Percentiles rank a stretch among this genome's conserved stretches.
Conservation (phyloP, 2,329 filamentous ascomycete species). For the Cadophora malorum region DNA sequence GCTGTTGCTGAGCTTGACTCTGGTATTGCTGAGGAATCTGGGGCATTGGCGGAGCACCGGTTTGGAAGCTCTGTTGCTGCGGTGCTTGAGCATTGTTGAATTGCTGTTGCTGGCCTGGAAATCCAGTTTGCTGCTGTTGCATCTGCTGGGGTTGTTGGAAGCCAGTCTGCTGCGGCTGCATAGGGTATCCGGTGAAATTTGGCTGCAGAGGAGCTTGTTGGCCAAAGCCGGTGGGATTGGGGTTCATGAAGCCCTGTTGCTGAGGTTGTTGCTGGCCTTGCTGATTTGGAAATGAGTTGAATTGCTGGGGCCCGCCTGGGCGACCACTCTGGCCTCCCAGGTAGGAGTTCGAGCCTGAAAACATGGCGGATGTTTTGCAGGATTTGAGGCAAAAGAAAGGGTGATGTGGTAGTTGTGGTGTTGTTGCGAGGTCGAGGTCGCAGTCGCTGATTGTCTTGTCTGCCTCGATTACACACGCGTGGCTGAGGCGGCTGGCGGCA, state of each 20-base stretch:
- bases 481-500: slow-evolving; percentile 21
- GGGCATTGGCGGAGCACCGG: slow-evolving; percentile 44
- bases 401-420: slow-evolving; percentile 10
- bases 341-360: slow-evolving; percentile 86
- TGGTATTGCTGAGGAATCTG: slow-evolving; percentile 45
- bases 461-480: slow-evolving; percentile 21
- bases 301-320: slow-evolving; percentile 70
- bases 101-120: slow-evolving; percentile 53
- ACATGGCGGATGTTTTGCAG: slow-evolving; percentile 66
- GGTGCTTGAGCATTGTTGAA: slow-evolving; percentile 52
- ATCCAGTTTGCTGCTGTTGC: slow-evolving; percentile 65
- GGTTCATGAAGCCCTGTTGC: slow-evolving; percentile 48
- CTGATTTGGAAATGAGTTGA: slow-evolving; percentile 53
- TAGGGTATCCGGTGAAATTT: slow-evolving; percentile 43
- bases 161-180: slow-evolving; percentile 54
- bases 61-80: slow-evolving; percentile 51
- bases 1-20: slow-evolving; percentile 49
- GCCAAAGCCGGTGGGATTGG: slow-evolving; percentile 45
- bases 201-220: slow-evolving; percentile 46
- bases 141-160: slow-evolving; percentile 55
- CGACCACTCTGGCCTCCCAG: slow-evolving; percentile 79
- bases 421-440: slow-evolving; percentile 16
- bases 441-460: background rate
- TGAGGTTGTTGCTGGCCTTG: slow-evolving; percentile 49
- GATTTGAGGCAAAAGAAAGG: slow-evolving; percentile 16